Evolutionary conservation across 23 red algal genomes (phyloP), one percentile per base, ranked within the genome.

Genomic region (Rhodosorus marinus): DNA sequence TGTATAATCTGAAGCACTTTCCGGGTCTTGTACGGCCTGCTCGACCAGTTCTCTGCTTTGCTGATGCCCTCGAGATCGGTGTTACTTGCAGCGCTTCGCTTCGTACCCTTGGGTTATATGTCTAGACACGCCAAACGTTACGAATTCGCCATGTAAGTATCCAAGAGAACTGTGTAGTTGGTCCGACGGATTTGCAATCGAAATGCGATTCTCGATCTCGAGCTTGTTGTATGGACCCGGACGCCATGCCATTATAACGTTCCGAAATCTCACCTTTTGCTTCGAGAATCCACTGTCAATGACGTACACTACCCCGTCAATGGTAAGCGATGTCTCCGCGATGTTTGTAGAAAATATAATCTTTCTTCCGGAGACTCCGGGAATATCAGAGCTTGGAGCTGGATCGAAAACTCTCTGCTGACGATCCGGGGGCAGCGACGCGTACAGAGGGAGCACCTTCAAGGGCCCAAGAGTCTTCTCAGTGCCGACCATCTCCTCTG

Each of bases 261-360:
- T 22, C 32, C 6, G 8, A 24, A 60, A 33, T 20, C 52, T 78
- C 25, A 86, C 57, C 33, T 65, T 67, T 42, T 85, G 67, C 47
- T 98, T 98, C 21, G 61, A 67, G 14, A 49, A 52, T 15, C 90
- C 90, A 67, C 52, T 52, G 72, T 98, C 90, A 0, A 98, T 71
- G 5, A 98, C 79, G 56, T 81, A 81, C 20, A 70, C 58, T 8
- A 98, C 69, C 22, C 64, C 70, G 29, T 67, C 69, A 21, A 98
- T 62, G 24, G 90, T 98, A 20, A 98, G 41, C 3, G 90, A 98
- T 30, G 90, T 85, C 60, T 98, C 90, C 20, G 90, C 90, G 29
- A 98, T 62, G 33, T 98, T 98, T 24, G 90, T 98, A 8, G 90
- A 79, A 15, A 84, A 62, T 8, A 98, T 51, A 35, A 98, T 60